Base-by-base conservation (phyloP, 2,329 filamentous ascomycete species). In the Calcarisporium arbuscula region DNA sequence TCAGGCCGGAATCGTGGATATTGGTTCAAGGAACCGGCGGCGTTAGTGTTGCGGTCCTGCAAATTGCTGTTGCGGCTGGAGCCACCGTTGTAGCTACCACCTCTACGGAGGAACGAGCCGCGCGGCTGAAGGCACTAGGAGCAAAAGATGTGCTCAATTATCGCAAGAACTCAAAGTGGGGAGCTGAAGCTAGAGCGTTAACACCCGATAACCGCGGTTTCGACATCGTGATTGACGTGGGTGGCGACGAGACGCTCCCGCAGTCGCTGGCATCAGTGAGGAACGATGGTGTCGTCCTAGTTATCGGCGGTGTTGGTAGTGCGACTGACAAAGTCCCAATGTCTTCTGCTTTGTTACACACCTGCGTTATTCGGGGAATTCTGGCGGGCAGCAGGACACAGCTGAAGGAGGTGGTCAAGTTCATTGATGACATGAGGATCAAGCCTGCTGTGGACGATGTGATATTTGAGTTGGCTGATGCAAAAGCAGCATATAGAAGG, bases 11-110 rank as follows among this genome's bases (percentile, higher is more conserved):
- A 5, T 57, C 72, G 41, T 66, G 56, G 46, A 77, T 85, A 4
- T 65, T 85, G 21, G 78, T 77, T 2, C 77, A 84, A 56, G 81
- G 80, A n/a, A 84, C 79, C 0, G 80, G 81, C 16, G 80, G 80
- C 38, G 80, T 85, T 7, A 74, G 69, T 42, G 67, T 83, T 40
- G 82, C 82, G 39, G 80, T 70, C 4, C 54, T 83, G 14, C 80
- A 70, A 57, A 68, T 72, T 42, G 68, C 68, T 35, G 68, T 67
- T 48, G 65, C 64, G 2, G 65, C 63, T 5, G 67, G 68, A 28
- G 67, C 67, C 6, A 61, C 43, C 8, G 67, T 71, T 40, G 66
- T 72, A 34, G 65, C 67, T 20, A 71, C 68, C 3, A 72, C 68
- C 1, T 61, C 59, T 15, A 64, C 64, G 8, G 48, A 50, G 19